These are phyloP conservation scores for Ganoderma leucocontextum DNA, from an alignment of 1,284 basidiomycete genomes.

Conservation along the genomic window DNA sequence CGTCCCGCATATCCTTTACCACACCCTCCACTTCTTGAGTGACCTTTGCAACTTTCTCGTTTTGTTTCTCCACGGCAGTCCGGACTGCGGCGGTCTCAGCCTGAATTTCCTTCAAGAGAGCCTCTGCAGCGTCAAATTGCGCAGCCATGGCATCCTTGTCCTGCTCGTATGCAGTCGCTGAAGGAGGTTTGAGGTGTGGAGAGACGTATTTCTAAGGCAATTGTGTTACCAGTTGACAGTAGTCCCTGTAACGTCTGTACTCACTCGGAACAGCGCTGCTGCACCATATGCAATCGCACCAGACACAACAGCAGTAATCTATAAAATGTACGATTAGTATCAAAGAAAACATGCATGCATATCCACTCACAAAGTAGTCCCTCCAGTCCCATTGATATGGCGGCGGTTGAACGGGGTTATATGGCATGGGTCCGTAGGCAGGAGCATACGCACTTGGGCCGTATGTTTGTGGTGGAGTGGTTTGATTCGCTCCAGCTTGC, in stretches of 20 bases:
- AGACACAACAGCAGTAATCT: slow-evolving; percentile 96
- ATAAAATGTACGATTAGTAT: slow-evolving; percentile 8
- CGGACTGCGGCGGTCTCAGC: slow-evolving; percentile 78
- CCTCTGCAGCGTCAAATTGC: slow-evolving; percentile 94
- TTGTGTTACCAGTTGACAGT: slow-evolving; percentile 10
- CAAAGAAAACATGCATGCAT: background rate
- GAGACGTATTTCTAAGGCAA: slow-evolving; percentile 84
- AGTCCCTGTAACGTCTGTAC: slow-evolving; percentile 30
- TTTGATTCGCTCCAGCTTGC: slow-evolving; percentile 56
- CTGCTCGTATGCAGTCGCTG: slow-evolving; percentile 88
- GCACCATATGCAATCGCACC: slow-evolving; percentile 91
- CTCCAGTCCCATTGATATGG: slow-evolving; percentile 86
- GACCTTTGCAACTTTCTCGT: slow-evolving; percentile 78
- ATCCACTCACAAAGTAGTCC: slow-evolving; percentile 86
- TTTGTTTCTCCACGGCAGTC: slow-evolving; percentile 84
- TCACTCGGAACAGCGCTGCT: slow-evolving; percentile 84
- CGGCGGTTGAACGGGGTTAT: slow-evolving; percentile 48
- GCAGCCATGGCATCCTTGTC: slow-evolving; percentile 87
- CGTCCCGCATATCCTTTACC: slow-evolving; percentile 80
- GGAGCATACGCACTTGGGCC: slow-evolving; percentile 44
- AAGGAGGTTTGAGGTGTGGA: slow-evolving; percentile 92
- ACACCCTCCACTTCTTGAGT: slow-evolving; percentile 84
- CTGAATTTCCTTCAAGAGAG: slow-evolving; percentile 85
- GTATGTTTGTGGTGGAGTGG: slow-evolving; percentile 33
- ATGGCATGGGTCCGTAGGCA: slow-evolving; percentile 53